These are phyloP conservation scores for Papiliotrema terrestris DNA, from an alignment of 1,284 basidiomycete species.

Conservation along the genomic window DNA sequence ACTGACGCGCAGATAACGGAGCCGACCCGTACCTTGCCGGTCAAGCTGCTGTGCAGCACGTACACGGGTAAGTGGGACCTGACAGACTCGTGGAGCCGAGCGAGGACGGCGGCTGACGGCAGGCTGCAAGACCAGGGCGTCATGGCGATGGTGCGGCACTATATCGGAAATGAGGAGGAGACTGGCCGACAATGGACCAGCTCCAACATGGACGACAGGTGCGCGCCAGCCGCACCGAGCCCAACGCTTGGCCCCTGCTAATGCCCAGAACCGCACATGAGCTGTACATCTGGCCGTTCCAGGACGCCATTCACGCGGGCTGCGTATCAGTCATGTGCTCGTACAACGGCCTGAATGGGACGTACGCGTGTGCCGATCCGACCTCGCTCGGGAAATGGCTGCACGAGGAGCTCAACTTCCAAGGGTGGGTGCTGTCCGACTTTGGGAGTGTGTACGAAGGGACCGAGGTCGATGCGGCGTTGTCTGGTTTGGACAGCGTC, in stretches of 20 bases:
- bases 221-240: background rate
- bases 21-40: slow-evolving; percentile 11
- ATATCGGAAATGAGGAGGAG: slow-evolving; percentile 26
- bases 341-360: slow-evolving; percentile 63
- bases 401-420: slow-evolving; percentile 25
- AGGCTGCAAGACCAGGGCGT: slow-evolving; percentile 3
- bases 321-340: slow-evolving; percentile 70
- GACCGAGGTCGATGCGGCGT: slow-evolving; percentile 9
- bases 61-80: slow-evolving; percentile 5
- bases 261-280: slow-evolving; percentile 17
- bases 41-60: slow-evolving; percentile 6
- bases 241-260: background rate
- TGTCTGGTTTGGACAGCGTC: slow-evolving; percentile 19
- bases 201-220: slow-evolving; percentile 19
- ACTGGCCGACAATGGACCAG: slow-evolving; percentile 18
- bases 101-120: background rate
- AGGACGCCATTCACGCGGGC: slow-evolving; percentile 66
- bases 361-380: slow-evolving; percentile 61
- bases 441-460: slow-evolving; percentile 25
- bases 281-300: slow-evolving; percentile 51
- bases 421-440: slow-evolving; percentile 32
- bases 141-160: slow-evolving; percentile 18
- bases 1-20: slow-evolving; percentile 4
- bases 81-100: no score
- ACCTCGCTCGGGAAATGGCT: slow-evolving; percentile 9